Base-by-base conservation (phyloP, 208 protist species). In the Wallacemonas sp. region DNA sequence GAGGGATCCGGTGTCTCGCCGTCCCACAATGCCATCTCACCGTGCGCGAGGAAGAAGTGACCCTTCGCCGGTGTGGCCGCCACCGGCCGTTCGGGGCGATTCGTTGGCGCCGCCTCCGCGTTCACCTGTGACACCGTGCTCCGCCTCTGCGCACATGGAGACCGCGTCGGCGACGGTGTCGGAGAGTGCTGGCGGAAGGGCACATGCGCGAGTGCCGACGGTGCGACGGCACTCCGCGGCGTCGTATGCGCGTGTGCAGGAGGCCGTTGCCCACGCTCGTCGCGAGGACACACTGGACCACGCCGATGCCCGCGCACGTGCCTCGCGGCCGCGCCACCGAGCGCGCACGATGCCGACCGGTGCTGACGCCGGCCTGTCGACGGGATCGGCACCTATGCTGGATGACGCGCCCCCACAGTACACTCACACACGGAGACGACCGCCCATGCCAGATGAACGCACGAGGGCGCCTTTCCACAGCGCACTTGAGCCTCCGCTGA, bases 171-270 rank as follows among this genome's bases (percentile, higher is more conserved):
- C 42, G 42, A 5, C 42, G 10, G 42, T 24, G 42, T n/a, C n/a
- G n/a, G n/a, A n/a, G n/a, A n/a, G n/a, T n/a, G n/a, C n/a, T n/a
- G n/a, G n/a, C n/a, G n/a, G n/a, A n/a, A n/a, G n/a, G n/a, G n/a
- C n/a, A n/a, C n/a, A n/a, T n/a, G 19, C 42, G 9, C 10, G 42
- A 4, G 15, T 9, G 27, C 24, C 50, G 32, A 3, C 22, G n/a
- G 33, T 32, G 13, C 50, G 50, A 13, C 50, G 50, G 13, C 50
- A 57, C 50, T 57, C 50, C 4, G 50, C 30, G 50, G 50, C 50
- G 6, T 57, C 50, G 10, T 38, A 57, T n/a, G 50, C 22, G 29
- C 50, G 50, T 27, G 50, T 57, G 30, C 50, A 57, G 19, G 50
- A 57, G 30, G 50, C 50, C 5, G 50, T 57, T 8, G 50, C 50